Evolutionary conservation across 345 rosid genomes (phyloP).

Genomic region (Melaleuca alternifolia): DNA sequence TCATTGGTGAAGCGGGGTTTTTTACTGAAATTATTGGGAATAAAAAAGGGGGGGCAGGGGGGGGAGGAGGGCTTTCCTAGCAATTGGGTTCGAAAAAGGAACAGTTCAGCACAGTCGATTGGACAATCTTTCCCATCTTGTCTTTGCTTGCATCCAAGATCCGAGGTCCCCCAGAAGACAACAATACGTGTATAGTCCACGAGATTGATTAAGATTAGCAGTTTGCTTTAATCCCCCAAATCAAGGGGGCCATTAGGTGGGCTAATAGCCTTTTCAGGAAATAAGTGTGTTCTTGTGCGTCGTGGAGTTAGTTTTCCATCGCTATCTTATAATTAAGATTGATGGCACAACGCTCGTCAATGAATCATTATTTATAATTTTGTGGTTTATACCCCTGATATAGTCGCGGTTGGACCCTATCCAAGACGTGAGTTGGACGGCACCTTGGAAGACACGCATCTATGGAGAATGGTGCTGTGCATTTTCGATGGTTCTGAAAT

Average conservation of each 20-base stretch:
- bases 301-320: not conserved
- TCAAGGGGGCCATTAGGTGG: not conserved
- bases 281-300: not conserved
- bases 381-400: not conserved
- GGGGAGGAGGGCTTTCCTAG: not conserved
- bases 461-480: accelerated
- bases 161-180: not conserved
- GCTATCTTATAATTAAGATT: not conserved
- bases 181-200: not conserved
- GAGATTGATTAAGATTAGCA: not conserved
- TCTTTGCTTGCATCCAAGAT: not conserved
- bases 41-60: not conserved
- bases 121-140: not conserved
- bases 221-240: not conserved
- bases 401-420: not conserved
- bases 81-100: not conserved
- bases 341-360: not conserved
- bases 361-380: not conserved
- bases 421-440: accelerated
- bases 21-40: not conserved
- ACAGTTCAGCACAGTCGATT: not conserved
- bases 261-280: not conserved
- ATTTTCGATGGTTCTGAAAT: not conserved
- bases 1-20: not conserved
- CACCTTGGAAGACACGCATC: accelerated